phyloP scores from a whole-genome alignment of 768 basidiomycete genomes.

The Lactarius hengduanensis region DNA sequence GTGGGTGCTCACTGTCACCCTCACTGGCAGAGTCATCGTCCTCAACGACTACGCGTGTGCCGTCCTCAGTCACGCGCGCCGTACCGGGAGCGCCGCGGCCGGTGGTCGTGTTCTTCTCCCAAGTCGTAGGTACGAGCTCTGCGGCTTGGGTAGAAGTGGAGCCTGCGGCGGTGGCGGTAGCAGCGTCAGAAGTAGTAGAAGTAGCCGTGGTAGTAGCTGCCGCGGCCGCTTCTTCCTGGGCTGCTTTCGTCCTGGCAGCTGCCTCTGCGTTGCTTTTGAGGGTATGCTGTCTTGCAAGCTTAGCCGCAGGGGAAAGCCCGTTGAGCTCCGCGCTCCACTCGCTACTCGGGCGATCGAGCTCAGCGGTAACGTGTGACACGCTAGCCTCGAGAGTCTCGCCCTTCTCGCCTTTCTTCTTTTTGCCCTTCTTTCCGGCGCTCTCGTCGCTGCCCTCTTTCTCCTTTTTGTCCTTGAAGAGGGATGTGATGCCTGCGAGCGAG shows the following conservation, averaged over 20 bases:
- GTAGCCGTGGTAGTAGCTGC: constrained; percentile 45
- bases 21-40: constrained; percentile 59
- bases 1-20: constrained; percentile 42
- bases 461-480: constrained; percentile 87
- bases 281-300: constrained; percentile 87
- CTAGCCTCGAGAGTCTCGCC: constrained; percentile 63
- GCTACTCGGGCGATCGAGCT: constrained; percentile 74
- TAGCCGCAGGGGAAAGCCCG: constrained; percentile 87
- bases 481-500: constrained; percentile 87
- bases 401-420: constrained; percentile 56
- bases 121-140: constrained; percentile 49
- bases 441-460: constrained; percentile 43
- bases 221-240: constrained; percentile 55
- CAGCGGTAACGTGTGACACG: constrained; percentile 80
- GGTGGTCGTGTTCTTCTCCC: constrained; percentile 82
- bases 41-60: constrained; percentile 61
- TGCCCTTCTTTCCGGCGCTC: constrained; percentile 45
- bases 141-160: constrained; percentile 37
- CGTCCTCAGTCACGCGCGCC: constrained; percentile 60
- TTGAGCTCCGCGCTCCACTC: constrained; percentile 53
- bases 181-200: constrained; percentile 21
- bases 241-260: constrained; percentile 62
- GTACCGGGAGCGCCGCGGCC: constrained; percentile 47
- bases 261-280: constrained; percentile 84
- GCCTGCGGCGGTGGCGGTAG: constrained; percentile 32